Conservation (phyloP, 306 rosid genomes). For the Ammopiptanthus mongolicus region DNA sequence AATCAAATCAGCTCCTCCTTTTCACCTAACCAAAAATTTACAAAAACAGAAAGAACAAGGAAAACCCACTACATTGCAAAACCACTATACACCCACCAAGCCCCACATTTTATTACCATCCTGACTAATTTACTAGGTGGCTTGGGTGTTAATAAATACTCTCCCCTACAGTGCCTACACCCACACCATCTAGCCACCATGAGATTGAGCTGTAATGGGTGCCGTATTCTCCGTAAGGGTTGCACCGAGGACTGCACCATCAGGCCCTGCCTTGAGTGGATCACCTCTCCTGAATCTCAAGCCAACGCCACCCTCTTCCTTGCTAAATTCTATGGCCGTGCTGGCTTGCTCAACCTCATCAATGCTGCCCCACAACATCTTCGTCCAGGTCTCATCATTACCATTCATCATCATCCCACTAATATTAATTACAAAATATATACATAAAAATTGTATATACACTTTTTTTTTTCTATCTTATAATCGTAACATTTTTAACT, state of each 20-base stretch:
- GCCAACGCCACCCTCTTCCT: conserved; percentile 72
- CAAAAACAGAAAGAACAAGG: background rate
- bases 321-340: conserved; percentile 69
- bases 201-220: conserved; percentile 66
- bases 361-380: conserved; percentile 33
- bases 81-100: background rate
- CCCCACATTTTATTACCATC: background rate
- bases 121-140: background rate
- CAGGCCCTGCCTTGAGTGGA: conserved; percentile 58
- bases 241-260: conserved; percentile 46
- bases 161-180: background rate
- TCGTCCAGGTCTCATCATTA: conserved; percentile 37
- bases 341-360: conserved; percentile 62
- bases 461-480: too few species aligned
- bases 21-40: background rate
- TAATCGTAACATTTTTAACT: too few species aligned
- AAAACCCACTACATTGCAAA: background rate
- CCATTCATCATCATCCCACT: background rate
- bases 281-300: conserved; percentile 44
- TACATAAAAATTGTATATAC: background rate
- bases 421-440: background rate
- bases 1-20: background rate
- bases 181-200: background rate
- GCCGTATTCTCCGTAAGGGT: conserved; percentile 66
- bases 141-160: background rate